phyloP scores from a whole-genome alignment of 2,329 filamentous ascomycete species.

The Arthrobotrys conoides region DNA sequence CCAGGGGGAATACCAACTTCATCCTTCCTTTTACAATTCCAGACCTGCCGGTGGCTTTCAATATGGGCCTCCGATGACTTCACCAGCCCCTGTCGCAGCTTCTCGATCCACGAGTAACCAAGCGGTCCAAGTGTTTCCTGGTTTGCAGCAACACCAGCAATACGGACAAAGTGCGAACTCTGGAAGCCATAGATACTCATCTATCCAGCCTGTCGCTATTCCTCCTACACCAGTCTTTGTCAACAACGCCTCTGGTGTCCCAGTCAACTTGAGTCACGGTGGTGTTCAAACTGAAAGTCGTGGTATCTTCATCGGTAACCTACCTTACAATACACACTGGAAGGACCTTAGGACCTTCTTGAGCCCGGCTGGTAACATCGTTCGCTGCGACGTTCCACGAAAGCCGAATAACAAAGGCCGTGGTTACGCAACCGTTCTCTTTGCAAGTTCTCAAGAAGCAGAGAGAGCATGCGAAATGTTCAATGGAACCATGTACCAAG shows the following conservation, averaged over 20 bases:
- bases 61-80: conserved; percentile 26
- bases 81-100: conserved; percentile 10
- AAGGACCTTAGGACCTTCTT: conserved; percentile 62
- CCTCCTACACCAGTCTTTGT: conserved; percentile 61
- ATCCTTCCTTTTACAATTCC: conserved; percentile 39
- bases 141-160: conserved; percentile 18
- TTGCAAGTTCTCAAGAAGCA: conserved; percentile 61
- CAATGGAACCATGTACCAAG: conserved; percentile 62
- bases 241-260: conserved; percentile 62
- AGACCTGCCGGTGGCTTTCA: conserved; percentile 3
- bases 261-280: conserved; percentile 62
- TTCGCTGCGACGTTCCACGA: conserved; percentile 63
- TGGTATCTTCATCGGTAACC: conserved; percentile 63
- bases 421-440: conserved; percentile 63
- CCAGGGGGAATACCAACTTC: conserved; percentile 33
- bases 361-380: conserved; percentile 59
- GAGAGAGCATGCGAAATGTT: conserved; percentile 62
- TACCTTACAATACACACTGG: conserved; percentile 63
- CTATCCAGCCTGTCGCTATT: conserved; percentile 36
- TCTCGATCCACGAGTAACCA: conserved; percentile 15
- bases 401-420: conserved; percentile 62
- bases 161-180: neutral
- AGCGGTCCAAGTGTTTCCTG: conserved; percentile 5
- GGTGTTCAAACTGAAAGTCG: conserved; percentile 63
- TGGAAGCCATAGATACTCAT: neutral